A percentile compares a stretch with the other conserved stretches of the same genome.
phyloP scores from a whole-genome alignment of 352 stramenopile genomes.

The Pythium insidiosum region DNA sequence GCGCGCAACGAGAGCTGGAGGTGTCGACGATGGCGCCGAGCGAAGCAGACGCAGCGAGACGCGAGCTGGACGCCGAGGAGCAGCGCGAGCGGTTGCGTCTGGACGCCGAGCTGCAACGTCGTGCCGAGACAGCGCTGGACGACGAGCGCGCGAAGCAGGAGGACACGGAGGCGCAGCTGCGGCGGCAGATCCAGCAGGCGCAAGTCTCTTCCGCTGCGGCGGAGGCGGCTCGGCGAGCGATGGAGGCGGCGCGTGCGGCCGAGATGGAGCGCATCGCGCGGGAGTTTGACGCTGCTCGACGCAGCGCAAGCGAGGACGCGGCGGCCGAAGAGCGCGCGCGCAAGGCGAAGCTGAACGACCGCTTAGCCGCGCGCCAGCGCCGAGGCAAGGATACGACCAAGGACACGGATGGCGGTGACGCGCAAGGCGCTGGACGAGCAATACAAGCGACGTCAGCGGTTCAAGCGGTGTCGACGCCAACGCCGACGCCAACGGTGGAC shows the following conservation, averaged over 20 bases:
- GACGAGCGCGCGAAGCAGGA: slow-evolving; percentile 12
- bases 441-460: too few relatives aligned
- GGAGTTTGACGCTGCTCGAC: slow-evolving; percentile 10
- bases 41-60: background rate
- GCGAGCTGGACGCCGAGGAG: slow-evolving; percentile 1
- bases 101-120: slow-evolving; percentile 8
- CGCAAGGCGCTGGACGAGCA: too few relatives aligned
- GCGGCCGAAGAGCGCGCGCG: background rate
- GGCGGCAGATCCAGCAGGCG: slow-evolving; percentile 6
- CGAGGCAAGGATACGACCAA: background rate
- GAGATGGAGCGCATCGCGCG: slow-evolving; percentile 20
- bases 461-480: too few relatives aligned
- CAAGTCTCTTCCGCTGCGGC: slow-evolving; percentile 9
- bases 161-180: slow-evolving; percentile 7
- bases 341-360: slow-evolving; percentile 5
- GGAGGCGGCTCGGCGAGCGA: slow-evolving; percentile 6
- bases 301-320: slow-evolving; percentile 1
- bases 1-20: slow-evolving; percentile 7
- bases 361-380: slow-evolving; percentile 5
- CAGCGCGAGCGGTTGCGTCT: slow-evolving; percentile 3
- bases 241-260: slow-evolving; percentile 13
- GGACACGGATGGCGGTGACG: too few relatives aligned
- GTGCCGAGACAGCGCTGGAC: slow-evolving; percentile 5
- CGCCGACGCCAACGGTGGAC: background rate
- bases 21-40: background rate